Evolutionary conservation across 2,329 filamentous ascomycete genomes (phyloP).

Genomic region (Kalmusia sp.): DNA sequence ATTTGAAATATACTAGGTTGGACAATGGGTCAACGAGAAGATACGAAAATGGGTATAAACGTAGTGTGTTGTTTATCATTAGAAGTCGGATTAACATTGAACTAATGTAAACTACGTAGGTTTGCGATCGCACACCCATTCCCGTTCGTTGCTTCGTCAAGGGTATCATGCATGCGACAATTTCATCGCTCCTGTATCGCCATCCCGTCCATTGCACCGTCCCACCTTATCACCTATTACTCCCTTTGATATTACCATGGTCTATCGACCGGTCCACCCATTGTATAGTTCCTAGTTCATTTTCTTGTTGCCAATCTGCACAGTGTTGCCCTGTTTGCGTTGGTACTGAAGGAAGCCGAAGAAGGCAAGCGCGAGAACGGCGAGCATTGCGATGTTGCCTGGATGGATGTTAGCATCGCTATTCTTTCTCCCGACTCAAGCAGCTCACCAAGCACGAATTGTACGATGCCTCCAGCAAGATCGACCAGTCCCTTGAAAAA

Average conservation of each 20-base stretch:
- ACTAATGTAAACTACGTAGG: not conserved
- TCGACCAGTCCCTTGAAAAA: constrained; percentile 43
- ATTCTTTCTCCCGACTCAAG: not conserved
- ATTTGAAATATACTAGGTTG: not conserved
- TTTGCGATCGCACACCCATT: not conserved
- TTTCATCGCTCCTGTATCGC: constrained; percentile 1
- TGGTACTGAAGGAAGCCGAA: constrained; percentile 47
- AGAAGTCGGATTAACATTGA: too few species aligned
- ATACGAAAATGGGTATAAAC: too few species aligned
- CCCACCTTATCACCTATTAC: not conserved
- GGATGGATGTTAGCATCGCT: constrained; percentile 13
- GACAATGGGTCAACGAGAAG: not conserved
- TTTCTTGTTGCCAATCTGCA: constrained; percentile 47
- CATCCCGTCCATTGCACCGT: not conserved
- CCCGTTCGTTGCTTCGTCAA: constrained; percentile 1
- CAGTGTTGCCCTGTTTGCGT: constrained; percentile 42
- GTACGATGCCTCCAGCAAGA: constrained; percentile 41
- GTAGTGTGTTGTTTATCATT: too few species aligned
- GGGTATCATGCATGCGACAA: constrained; percentile 5
- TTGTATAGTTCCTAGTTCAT: constrained; percentile 31
- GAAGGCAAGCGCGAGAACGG: constrained; percentile 36
- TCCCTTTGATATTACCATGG: too few species aligned
- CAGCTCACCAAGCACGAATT: constrained; percentile 39
- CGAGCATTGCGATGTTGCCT: constrained; percentile 46
- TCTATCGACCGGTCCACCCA: too few species aligned